These are phyloP conservation scores for Castanea mollissima DNA, from an alignment of 306 rosid species.

Conservation along the genomic window DNA sequence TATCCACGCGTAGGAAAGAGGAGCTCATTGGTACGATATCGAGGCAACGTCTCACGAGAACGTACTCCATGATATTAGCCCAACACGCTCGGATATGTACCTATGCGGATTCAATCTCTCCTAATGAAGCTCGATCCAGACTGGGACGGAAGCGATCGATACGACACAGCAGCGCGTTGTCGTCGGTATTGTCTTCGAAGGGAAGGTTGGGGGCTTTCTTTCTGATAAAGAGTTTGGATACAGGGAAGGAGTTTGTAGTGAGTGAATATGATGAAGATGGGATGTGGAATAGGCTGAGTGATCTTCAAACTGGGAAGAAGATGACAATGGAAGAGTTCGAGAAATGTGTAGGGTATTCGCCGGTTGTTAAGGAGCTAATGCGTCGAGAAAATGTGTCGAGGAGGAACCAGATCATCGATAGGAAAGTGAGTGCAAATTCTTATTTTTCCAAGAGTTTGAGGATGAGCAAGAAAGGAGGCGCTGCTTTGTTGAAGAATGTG, in stretches of 20 bases:
- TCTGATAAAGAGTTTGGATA: constrained; percentile 74
- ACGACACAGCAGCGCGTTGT: neutral
- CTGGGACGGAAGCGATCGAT: neutral
- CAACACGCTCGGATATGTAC: constrained; percentile 5
- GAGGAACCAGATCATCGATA: constrained; percentile 13
- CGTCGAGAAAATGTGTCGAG: constrained; percentile 38
- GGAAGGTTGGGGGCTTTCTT: constrained; percentile 51
- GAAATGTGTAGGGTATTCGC: constrained; percentile 58
- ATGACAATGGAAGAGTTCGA: constrained; percentile 86
- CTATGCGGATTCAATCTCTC: neutral
- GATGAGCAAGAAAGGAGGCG: constrained; percentile 71
- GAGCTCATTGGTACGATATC: constrained; percentile 50
- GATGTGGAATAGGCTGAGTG: constrained; percentile 72
- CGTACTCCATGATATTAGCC: constrained; percentile 27
- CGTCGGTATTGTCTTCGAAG: constrained; percentile 15
- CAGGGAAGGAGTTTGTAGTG: constrained; percentile 79
- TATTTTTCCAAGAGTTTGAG: constrained; percentile 57
- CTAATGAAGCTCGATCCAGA: neutral
- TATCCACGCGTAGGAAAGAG: constrained; percentile 41
- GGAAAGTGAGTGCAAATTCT: constrained; percentile 33
- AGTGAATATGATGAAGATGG: constrained; percentile 68
- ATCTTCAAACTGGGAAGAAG: constrained; percentile 79
- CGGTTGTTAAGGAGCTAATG: constrained; percentile 68
- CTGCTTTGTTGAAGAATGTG: constrained; percentile 65
- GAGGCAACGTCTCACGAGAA: constrained; percentile 63